Base-by-base conservation (phyloP, 1,284 basidiomycete species). In the Agaricales sp. region DNA sequence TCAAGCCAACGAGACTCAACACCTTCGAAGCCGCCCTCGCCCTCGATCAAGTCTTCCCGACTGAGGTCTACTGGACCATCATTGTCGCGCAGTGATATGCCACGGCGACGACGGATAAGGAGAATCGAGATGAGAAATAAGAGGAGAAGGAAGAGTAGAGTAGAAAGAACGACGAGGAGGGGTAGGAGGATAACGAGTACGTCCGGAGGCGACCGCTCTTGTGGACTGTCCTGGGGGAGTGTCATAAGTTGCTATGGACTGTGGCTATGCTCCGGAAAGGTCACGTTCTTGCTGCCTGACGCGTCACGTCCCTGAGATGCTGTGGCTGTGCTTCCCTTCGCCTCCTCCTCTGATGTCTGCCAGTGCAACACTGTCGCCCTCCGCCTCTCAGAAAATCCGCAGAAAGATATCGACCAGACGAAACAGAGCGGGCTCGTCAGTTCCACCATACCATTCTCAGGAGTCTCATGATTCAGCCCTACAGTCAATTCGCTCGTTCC, bases 1-100 rank as follows among this genome's bases (percentile, higher is more conserved):
- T 98, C 93, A 46, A 98, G 75, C 96, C 96, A 99, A 57, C 93
- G 78, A 60, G 82, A 71, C 68, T 98, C 95, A 26, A 98, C 75
- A 49, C 84, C 87, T 44, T 92, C 90, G 52, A 96, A 85, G 20
- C 92, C 93, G 39, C 93, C 93, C 53, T 95, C 91, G 3, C 86
- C 87, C 48, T 93, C 87, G 43, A 91, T 77, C 51, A 91, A 78
- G 53, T 95, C 91, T 57, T 95, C 91, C 49, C 91, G 78, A 58
- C 82, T 87, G 70, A 99, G 82, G 67, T 99, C 94, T 47, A 95
- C 74, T 2, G 96, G 96, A 23, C 95, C 93, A 59, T 94, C 92
- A 54, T 75, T 75, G 70, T 98, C 95, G 46, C 78, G 75, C 45
- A 97, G 78, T 55, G 85, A 67, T 62, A 93, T 92, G 48, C 88